phyloP scores from a whole-genome alignment of 2,329 filamentous ascomycete genomes.

The Atkinsonella texensis region DNA sequence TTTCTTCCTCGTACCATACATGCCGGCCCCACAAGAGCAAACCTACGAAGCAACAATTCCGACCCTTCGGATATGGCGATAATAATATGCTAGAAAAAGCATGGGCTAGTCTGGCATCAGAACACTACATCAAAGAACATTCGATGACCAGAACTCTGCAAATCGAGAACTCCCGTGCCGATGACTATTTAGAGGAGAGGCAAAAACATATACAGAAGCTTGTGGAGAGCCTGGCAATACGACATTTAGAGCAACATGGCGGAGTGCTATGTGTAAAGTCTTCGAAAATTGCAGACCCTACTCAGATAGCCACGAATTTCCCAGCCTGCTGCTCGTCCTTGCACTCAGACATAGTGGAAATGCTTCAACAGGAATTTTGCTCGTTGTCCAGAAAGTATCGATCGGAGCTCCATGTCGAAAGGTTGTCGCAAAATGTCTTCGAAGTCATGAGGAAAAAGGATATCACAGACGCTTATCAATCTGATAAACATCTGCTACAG shows the following conservation, averaged over 20 bases:
- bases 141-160: slow-evolving; percentile 15
- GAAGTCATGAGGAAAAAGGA: slow-evolving; percentile 14
- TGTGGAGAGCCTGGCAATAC: neutral
- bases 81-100: slow-evolving; percentile 69
- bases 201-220: slow-evolving; percentile 14
- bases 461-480: neutral
- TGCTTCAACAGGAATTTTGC: slow-evolving; percentile 38
- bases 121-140: slow-evolving; percentile 37
- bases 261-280: slow-evolving; percentile 15
- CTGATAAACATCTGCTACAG: neutral
- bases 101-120: slow-evolving; percentile 52
- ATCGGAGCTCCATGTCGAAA: slow-evolving; percentile 28
- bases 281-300: slow-evolving; percentile 17
- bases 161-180: neutral
- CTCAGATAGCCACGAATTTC: slow-evolving; percentile 28
- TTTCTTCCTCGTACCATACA: slow-evolving; percentile 52
- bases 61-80: slow-evolving; percentile 69
- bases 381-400: slow-evolving; percentile 30
- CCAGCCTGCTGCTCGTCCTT: slow-evolving; percentile 39
- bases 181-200: neutral
- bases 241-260: slow-evolving; percentile 3
- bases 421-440: slow-evolving; percentile 35
- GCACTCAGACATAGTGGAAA: slow-evolving; percentile 31
- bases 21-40: slow-evolving; percentile 34
- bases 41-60: slow-evolving; percentile 47